Conservation (phyloP, 139 green algal species). For the Chlorella vulgaris region DNA sequence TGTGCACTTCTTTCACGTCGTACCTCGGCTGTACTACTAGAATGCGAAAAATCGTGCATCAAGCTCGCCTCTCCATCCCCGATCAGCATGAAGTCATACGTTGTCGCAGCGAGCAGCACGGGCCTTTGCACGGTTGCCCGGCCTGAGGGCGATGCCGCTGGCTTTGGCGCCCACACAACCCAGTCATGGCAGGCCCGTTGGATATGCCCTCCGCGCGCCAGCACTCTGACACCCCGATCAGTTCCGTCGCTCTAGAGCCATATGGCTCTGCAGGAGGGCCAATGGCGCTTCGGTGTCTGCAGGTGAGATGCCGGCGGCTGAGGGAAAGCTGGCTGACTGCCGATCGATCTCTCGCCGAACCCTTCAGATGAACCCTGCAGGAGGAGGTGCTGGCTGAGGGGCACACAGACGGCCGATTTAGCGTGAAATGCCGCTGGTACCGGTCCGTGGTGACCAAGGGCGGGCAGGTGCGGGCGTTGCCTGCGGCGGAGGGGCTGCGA, state of each 20-base stretch:
- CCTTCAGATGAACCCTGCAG: slow-evolving; percentile 26
- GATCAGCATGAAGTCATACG: too few relatives aligned
- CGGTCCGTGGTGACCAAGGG: slow-evolving; percentile 76
- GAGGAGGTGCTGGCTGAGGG: slow-evolving; percentile 86
- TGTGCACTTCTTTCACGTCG: too few relatives aligned
- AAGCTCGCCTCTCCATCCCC: too few relatives aligned
- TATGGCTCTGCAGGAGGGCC: slow-evolving; percentile 79
- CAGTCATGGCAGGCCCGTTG: slow-evolving; percentile 29
- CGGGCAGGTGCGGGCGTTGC: slow-evolving; percentile 48
- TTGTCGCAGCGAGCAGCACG: too few relatives aligned
- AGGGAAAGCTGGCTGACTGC: background rate
- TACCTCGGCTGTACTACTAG: too few relatives aligned
- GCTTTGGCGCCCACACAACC: background rate
- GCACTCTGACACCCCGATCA: slow-evolving; percentile 77
- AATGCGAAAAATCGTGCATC: too few relatives aligned
- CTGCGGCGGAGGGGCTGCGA: too few relatives aligned
- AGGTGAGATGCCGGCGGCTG: slow-evolving; percentile 14
- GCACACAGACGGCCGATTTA: slow-evolving; percentile 64
- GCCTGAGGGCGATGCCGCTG: background rate
- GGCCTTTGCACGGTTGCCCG: too few relatives aligned
- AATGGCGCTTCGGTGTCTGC: slow-evolving; percentile 63
- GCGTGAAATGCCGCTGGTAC: slow-evolving; percentile 89
- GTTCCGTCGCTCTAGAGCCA: slow-evolving; percentile 81
- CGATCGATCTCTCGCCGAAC: background rate
- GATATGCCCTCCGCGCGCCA: slow-evolving; percentile 51